Evolutionary conservation across 2,329 filamentous ascomycete species (phyloP), one percentile per base, ranked within the genome.

Genomic region (Fusarium zealandicum): DNA sequence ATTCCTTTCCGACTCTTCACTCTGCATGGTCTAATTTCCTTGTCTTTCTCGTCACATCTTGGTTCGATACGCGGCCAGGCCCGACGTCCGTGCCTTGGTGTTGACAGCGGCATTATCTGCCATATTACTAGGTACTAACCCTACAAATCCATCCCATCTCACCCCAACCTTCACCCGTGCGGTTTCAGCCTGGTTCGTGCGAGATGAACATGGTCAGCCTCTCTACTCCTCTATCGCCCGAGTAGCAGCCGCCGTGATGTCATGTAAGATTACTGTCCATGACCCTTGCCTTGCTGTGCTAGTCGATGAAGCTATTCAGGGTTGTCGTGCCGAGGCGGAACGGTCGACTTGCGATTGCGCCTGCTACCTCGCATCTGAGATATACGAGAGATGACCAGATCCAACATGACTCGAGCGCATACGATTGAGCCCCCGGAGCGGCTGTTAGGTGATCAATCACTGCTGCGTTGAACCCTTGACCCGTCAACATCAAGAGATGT

Each of bases 251-350:
- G 20, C 39, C 31, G 56, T 62, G 49, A 66, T 61, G 49, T 61
- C 59, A 65, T 36, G 14, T 40, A 43, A 56, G 50, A 63, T 50
- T 59, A 59, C 48, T n/a, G 48, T 44, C 49, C 51, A 18, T 54
- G 32, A 8, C 10, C 25, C n/a, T 27, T 25, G 22, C 10, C 25
- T 14, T 20, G 17, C 31, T 36, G 13, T 32, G 33, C 28, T n/a
- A 6, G 14, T 40, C 18, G 25, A 33, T 39, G 58, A 59, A 30
- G 57, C 57, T 59, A 58, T 61, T 44, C 43, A 39, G 25, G 28
- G 32, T 17, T 17, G 10, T 39, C 6, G 7, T n/a, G 13, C 18
- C 18, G 33, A 11, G 16, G 16, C 9, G 5, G 22, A 31, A 13
- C 5, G 36, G 22, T 8, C 12, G 13, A 13, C 33, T 46, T 31